Evolutionary conservation across 768 basidiomycete genomes (phyloP).

Genomic region (Phlebiopsis flavidoalba): DNA sequence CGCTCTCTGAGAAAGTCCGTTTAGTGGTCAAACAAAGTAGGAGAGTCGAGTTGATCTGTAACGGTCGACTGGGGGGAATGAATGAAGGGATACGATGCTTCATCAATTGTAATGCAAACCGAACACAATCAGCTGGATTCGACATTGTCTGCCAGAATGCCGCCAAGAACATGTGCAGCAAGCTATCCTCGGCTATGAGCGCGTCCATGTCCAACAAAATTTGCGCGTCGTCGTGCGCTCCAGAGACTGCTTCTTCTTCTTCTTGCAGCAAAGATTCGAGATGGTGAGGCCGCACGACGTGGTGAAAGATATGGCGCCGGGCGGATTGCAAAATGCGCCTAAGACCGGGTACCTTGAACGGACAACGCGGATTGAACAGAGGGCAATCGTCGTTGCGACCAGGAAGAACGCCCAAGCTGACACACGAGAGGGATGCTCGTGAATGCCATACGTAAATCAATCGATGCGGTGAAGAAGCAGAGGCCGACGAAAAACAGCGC

Average conservation of each 20-base stretch:
- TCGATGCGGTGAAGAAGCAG: neutral
- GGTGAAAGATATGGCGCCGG: neutral
- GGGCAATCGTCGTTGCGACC: neutral
- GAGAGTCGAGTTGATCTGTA: too few species aligned
- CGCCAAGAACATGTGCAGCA: neutral
- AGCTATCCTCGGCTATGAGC: neutral
- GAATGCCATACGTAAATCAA: neutral
- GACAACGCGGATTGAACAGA: neutral
- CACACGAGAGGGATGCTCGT: neutral
- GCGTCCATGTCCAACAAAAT: neutral
- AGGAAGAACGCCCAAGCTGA: neutral
- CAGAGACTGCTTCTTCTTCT: neutral
- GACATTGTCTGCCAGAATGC: neutral
- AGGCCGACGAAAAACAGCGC: constrained; percentile 1
- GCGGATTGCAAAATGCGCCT: neutral
- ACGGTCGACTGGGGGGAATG: too few species aligned
- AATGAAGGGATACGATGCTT: too few species aligned
- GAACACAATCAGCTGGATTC: neutral
- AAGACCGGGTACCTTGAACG: neutral
- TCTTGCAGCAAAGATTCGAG: neutral
- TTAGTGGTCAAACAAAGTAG: too few species aligned
- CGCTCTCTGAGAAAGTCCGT: too few species aligned
- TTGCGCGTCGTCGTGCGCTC: neutral
- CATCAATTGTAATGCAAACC: neutral
- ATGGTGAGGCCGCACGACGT: neutral